These are phyloP conservation scores for Sarcomyxa edulis DNA, from an alignment of 768 basidiomycete species.

Conservation along the genomic window DNA sequence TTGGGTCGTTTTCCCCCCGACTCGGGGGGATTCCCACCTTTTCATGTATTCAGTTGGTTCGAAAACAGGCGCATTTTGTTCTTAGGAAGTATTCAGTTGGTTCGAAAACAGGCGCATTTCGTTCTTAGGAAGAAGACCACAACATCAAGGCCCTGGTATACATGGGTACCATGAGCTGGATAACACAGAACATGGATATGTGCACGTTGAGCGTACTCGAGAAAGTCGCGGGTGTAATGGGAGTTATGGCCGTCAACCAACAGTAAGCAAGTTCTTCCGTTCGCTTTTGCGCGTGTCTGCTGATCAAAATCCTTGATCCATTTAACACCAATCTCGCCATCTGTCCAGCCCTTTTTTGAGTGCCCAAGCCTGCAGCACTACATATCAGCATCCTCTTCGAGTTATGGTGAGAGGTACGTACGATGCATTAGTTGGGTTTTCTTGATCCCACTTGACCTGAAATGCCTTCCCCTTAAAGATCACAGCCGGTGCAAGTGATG, in stretches of 20 bases:
- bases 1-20: too few species aligned
- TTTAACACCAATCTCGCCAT: slow-evolving; percentile 27
- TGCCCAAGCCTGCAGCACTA: slow-evolving; percentile 14
- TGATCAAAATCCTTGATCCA: slow-evolving; percentile 31
- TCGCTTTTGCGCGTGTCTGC: slow-evolving; percentile 18
- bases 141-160: slow-evolving; percentile 17
- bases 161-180: slow-evolving; percentile 18
- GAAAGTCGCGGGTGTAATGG: slow-evolving; percentile 23
- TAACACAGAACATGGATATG: slow-evolving; percentile 23
- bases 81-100: too few species aligned
- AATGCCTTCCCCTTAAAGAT: slow-evolving; percentile 34
- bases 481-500: slow-evolving; percentile 26
- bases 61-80: too few species aligned
- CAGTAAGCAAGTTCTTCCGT: background rate
- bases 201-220: slow-evolving; percentile 26
- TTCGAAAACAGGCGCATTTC: too few species aligned
- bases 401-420: slow-evolving; percentile 18
- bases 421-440: slow-evolving; percentile 34
- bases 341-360: slow-evolving; percentile 27
- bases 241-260: slow-evolving; percentile 14
- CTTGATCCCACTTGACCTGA: slow-evolving; percentile 29
- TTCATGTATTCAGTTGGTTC: too few species aligned
- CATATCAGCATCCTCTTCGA: background rate
- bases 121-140: too few species aligned
- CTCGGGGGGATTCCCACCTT: too few species aligned